Percentiles rank a stretch among this genome's conserved stretches.
Evolutionary conservation across 495 filamentous ascomycete species (phyloP).

Genomic region (Podospora pseudopauciseta): DNA sequence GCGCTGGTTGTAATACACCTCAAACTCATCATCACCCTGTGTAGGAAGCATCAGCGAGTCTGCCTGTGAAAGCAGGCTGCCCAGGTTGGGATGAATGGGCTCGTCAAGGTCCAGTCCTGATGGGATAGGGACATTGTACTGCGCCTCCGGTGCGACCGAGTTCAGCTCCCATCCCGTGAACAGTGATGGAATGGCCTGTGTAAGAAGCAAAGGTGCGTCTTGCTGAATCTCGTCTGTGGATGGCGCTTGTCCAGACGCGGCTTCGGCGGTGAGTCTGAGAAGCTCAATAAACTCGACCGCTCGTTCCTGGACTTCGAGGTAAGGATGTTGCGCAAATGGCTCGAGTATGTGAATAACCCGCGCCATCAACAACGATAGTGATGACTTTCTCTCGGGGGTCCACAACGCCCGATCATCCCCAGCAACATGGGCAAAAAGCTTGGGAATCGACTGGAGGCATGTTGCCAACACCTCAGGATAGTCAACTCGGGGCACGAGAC

Average conservation of each 20-base stretch:
- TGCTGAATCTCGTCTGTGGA: constrained; percentile 50
- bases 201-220: constrained; percentile 74
- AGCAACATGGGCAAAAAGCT: constrained; percentile 69
- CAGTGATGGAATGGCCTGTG: constrained; percentile 80
- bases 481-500: constrained; percentile 57
- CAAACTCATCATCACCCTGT: constrained; percentile 59
- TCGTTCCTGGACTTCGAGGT: constrained; percentile 92
- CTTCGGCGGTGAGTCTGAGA: constrained; percentile 77
- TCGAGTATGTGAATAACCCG: constrained; percentile 80
- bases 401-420: constrained; percentile 54
- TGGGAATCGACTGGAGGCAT: constrained; percentile 82
- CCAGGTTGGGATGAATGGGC: constrained; percentile 75
- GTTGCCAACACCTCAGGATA: constrained; percentile 60
- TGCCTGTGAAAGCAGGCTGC: constrained; percentile 56
- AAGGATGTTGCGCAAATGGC: constrained; percentile 70
- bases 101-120: constrained; percentile 67
- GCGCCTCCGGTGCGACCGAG: constrained; percentile 77
- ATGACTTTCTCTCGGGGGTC: constrained; percentile 63
- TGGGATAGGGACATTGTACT: constrained; percentile 82
- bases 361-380: constrained; percentile 68
- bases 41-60: constrained; percentile 52
- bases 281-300: constrained; percentile 89
- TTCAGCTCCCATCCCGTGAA: constrained; percentile 86
- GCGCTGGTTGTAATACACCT: constrained; percentile 68
- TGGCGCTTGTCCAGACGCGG: constrained; percentile 61